Evolutionary conservation across 208 protist species (phyloP).

Genomic region (Leishmania aethiopica): DNA sequence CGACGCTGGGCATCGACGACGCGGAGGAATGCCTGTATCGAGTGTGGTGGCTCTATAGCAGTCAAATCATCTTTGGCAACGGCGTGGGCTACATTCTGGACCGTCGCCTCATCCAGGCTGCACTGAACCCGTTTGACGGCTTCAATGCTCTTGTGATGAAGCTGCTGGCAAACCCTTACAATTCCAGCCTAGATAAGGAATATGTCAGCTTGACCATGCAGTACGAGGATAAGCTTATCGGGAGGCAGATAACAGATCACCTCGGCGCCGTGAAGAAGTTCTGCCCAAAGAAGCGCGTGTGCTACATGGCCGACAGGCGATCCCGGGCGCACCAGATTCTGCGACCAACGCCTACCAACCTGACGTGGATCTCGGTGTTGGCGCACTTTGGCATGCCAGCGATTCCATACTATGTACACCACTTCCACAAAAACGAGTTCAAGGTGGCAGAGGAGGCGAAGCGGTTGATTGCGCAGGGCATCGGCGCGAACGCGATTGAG

Average conservation of each 20-base stretch:
- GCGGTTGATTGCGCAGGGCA: not conserved
- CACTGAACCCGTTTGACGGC: not conserved
- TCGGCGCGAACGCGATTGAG: not conserved
- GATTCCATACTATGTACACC: constrained; percentile 1
- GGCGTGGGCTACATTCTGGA: not conserved
- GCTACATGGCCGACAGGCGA: not conserved
- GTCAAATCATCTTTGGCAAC: no score
- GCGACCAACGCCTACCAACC: not conserved
- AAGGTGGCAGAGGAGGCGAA: not conserved
- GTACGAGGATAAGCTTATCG: not conserved
- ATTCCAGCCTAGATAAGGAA: not conserved
- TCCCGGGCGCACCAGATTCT: not conserved
- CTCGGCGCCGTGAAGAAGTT: not conserved
- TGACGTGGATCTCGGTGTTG: not conserved
- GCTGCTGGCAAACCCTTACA: not conserved
- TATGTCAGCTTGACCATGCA: not conserved
- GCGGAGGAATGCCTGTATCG: not conserved
- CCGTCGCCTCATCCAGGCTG: not conserved
- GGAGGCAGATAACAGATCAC: not conserved
- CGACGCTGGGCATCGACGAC: not conserved
- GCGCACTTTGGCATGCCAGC: not conserved
- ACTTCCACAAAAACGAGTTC: constrained; percentile 2
- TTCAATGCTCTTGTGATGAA: not conserved
- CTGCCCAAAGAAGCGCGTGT: not conserved
- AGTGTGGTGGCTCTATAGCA: no score